Evolutionary conservation across 306 rosid genomes (phyloP).

Genomic region (Chamaecrista fasciculata): DNA sequence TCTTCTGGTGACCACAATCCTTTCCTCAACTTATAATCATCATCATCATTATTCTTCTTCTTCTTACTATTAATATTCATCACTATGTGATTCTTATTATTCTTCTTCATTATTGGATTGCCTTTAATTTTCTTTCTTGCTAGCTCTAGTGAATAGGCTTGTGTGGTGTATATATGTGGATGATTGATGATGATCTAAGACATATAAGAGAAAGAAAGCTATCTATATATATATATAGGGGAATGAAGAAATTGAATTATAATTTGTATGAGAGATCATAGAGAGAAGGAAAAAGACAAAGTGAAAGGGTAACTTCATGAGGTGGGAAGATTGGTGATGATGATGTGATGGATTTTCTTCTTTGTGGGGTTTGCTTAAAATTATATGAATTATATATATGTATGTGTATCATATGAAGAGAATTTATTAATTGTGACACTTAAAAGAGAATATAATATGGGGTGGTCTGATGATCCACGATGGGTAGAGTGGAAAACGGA

Average conservation of each 20-base stretch:
- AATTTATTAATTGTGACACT: no score
- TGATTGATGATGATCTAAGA: no score
- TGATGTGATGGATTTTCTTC: slow-evolving; percentile 45
- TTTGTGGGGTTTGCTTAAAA: slow-evolving; percentile 74
- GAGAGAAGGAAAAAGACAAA: slow-evolving; percentile 35
- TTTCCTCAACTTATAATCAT: slow-evolving; percentile 46
- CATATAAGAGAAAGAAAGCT: slow-evolving; percentile 40
- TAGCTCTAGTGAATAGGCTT: no score
- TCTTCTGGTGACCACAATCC: slow-evolving; percentile 97
- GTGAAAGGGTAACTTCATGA: slow-evolving; percentile 55
- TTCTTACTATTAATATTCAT: neutral
- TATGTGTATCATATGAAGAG: no score
- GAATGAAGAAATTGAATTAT: neutral
- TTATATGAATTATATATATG: slow-evolving; percentile 28
- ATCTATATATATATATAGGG: slow-evolving; percentile 7
- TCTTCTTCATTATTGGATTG: no score
- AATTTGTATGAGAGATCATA: neutral
- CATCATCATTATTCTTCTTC: neutral
- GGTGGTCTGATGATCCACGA: slow-evolving; percentile 48
- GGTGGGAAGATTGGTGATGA: slow-evolving; percentile 69
- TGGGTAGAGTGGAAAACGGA: slow-evolving; percentile 95
- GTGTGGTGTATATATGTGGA: slow-evolving; percentile 30
- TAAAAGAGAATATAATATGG: no score
- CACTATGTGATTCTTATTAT: neutral
- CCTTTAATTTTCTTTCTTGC: no score